Percentiles rank a stretch among this genome's conserved stretches.
Conservation (phyloP, 176 grass and related monocot genomes). For the Puccinellia tenuiflora region DNA sequence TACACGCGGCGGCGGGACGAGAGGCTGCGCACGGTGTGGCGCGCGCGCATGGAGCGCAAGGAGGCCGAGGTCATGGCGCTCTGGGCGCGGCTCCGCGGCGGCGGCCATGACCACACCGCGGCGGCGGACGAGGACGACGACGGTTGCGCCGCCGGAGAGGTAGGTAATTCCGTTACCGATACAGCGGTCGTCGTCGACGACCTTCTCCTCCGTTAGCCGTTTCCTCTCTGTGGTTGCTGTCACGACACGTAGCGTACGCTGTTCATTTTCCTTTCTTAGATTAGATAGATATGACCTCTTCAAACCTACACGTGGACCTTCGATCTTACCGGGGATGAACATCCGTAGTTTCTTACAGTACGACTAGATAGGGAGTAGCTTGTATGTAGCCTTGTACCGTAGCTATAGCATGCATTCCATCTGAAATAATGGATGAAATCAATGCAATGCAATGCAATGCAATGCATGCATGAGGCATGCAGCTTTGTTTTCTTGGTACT, state of each 20-base stretch:
- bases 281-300: not conserved
- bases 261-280: not conserved
- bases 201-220: not conserved
- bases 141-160: constrained; percentile 3
- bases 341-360: too few species aligned
- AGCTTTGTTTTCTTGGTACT: not conserved
- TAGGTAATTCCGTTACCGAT: constrained; percentile 28
- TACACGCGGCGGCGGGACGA: constrained; percentile 63
- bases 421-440: not conserved
- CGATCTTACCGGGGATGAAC: not conserved
- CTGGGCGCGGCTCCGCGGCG: constrained; percentile 36
- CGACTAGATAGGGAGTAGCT: too few species aligned
- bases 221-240: not conserved
- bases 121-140: not conserved
- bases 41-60: constrained; percentile 54
- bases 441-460: not conserved
- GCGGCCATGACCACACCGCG: not conserved
- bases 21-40: constrained; percentile 47
- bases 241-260: constrained; percentile 45
- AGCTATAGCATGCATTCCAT: not conserved
- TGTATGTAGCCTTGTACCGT: too few species aligned
- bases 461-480: not conserved
- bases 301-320: not conserved
- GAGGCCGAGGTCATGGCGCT: constrained; percentile 59
- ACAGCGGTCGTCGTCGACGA: not conserved